Percentiles rank a stretch among this genome's conserved stretches.
Evolutionary conservation across 2,329 filamentous ascomycete species (phyloP).

Genomic region (Aspergillus japonicus): DNA sequence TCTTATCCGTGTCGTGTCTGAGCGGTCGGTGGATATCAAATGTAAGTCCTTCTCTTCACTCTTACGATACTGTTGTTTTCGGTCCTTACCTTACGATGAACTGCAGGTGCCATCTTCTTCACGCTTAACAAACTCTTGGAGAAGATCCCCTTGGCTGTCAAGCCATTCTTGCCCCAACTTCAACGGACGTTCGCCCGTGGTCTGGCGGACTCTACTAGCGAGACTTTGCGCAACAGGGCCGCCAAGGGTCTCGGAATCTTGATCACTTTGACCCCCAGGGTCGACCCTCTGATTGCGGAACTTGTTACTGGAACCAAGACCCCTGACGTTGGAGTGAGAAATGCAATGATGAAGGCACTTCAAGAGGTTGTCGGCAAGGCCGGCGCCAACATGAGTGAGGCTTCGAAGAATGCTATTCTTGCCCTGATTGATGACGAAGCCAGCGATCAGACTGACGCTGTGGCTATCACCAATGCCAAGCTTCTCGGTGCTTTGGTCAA

Average conservation of each 20-base stretch:
- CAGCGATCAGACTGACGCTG: constrained; percentile 70
- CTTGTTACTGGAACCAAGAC: constrained; percentile 96
- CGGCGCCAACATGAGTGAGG: constrained; percentile 89
- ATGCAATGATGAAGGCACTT: constrained; percentile 93
- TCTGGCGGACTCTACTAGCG: constrained; percentile 87
- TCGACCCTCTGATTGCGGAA: constrained; percentile 90
- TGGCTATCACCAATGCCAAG: constrained; percentile 87
- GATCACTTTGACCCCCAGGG: constrained; percentile 91
- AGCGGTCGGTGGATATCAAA: constrained; percentile 94
- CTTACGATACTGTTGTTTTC: not conserved
- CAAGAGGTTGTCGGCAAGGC: constrained; percentile 97
- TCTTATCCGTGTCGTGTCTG: constrained; percentile 94
- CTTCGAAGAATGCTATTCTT: constrained; percentile 81
- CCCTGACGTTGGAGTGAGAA: constrained; percentile 78
- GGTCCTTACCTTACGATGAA: constrained; percentile 20
- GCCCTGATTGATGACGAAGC: constrained; percentile 82
- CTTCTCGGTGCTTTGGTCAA: constrained; percentile 87
- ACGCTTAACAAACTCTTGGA: constrained; percentile 93
- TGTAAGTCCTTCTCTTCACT: constrained; percentile 31
- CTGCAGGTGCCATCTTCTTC: constrained; percentile 76
- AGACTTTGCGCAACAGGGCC: constrained; percentile 79
- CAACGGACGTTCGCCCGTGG: constrained; percentile 97
- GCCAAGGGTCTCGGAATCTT: constrained; percentile 92
- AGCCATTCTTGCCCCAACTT: constrained; percentile 94
- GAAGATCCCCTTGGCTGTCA: constrained; percentile 93